Evolutionary conservation across 2,329 filamentous ascomycete species (phyloP).

Genomic region (Fusarium mexicanum): DNA sequence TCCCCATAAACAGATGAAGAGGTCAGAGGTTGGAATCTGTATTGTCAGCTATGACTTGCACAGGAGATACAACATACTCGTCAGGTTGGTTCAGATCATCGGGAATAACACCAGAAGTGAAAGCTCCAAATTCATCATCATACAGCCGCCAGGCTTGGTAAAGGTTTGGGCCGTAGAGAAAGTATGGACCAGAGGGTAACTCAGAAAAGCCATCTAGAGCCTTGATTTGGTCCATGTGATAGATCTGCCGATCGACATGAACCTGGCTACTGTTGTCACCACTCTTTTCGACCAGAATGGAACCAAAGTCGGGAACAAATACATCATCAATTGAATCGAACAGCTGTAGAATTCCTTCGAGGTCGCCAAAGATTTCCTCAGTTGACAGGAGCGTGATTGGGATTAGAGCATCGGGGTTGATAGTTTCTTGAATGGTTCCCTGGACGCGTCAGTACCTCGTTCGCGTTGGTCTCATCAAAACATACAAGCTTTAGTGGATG

Average conservation of each 20-base stretch:
- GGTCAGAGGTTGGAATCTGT: constrained; percentile 46
- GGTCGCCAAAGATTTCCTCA: constrained; percentile 50
- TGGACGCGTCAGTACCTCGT: constrained; percentile 23
- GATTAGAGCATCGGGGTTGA: constrained; percentile 53
- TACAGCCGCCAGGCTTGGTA: constrained; percentile 56
- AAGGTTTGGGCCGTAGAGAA: constrained; percentile 53
- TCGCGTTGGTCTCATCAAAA: not conserved
- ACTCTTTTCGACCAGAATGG: constrained; percentile 52
- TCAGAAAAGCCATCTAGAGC: constrained; percentile 34
- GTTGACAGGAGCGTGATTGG: constrained; percentile 53
- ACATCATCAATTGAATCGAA: constrained; percentile 52
- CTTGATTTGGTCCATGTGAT: constrained; percentile 35
- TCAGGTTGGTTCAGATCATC: constrained; percentile 44
- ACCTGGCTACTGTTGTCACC: constrained; percentile 13
- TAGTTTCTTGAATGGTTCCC: constrained; percentile 54
- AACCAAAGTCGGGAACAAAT: constrained; percentile 51
- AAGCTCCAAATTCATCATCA: constrained; percentile 50
- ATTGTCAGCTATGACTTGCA: constrained; percentile 6
- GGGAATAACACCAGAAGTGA: constrained; percentile 51
- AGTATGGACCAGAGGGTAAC: constrained; percentile 54
- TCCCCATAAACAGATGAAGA: constrained; percentile 41
- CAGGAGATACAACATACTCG: constrained; percentile 28
- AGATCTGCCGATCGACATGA: constrained; percentile 10
- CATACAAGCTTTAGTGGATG: constrained; percentile 51
- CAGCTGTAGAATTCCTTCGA: constrained; percentile 47